Evolutionary conservation across 345 rosid genomes (phyloP).

Genomic region (Populus simonii): DNA sequence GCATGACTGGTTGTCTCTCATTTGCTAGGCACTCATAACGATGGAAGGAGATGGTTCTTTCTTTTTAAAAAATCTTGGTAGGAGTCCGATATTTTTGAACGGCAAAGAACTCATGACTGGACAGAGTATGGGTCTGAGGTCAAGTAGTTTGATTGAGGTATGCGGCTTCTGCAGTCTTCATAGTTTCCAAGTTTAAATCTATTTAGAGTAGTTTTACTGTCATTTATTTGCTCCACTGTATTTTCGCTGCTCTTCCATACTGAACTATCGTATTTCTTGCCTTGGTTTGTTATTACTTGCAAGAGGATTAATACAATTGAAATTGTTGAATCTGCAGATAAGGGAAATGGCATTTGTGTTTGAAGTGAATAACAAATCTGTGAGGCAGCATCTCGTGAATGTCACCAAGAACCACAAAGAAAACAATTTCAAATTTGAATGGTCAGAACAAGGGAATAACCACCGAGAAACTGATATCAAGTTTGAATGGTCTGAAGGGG

Average conservation of each 20-base stretch:
- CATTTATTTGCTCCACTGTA: not conserved
- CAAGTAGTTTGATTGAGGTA: slow-evolving; percentile 65
- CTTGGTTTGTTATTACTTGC: not conserved
- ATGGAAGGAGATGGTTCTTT: slow-evolving; percentile 62
- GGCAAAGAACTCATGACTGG: slow-evolving; percentile 51
- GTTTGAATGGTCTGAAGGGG: slow-evolving; percentile 43
- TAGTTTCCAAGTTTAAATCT: not conserved
- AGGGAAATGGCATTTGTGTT: slow-evolving; percentile 55
- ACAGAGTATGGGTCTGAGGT: slow-evolving; percentile 33
- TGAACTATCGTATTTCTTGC: not conserved
- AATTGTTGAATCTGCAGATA: slow-evolving; percentile 45
- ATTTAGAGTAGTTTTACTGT: not conserved
- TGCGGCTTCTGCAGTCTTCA: not conserved
- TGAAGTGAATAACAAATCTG: slow-evolving; percentile 51
- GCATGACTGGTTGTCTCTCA: slow-evolving; percentile 7
- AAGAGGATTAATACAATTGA: not conserved
- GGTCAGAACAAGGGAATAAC: slow-evolving; percentile 29
- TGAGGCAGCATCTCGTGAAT: slow-evolving; percentile 36
- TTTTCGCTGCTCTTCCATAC: not conserved
- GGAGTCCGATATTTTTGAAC: slow-evolving; percentile 46
- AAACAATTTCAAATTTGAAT: slow-evolving; percentile 33
- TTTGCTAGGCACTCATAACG: slow-evolving; percentile 60
- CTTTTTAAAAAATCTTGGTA: slow-evolving; percentile 64
- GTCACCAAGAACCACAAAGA: slow-evolving; percentile 24
- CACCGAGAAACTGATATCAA: slow-evolving; percentile 20